Percentiles rank a stretch among this genome's conserved stretches.
phyloP scores from a whole-genome alignment of 1,284 basidiomycete species.

The Rhodofomes roseus region DNA sequence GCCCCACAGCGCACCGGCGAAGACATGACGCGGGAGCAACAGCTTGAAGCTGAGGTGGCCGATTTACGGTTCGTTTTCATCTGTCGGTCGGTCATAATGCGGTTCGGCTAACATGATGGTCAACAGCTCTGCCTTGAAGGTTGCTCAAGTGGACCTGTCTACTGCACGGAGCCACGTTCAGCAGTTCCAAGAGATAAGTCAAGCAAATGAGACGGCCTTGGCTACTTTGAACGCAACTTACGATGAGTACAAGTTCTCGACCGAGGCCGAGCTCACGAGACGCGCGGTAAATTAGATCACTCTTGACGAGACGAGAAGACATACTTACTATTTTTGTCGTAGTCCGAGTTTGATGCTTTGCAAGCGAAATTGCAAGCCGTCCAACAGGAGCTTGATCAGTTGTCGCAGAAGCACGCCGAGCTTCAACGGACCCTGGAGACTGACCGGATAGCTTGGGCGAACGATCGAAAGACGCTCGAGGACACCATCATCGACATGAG shows the following conservation, averaged over 20 bases:
- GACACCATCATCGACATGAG: constrained; percentile 74
- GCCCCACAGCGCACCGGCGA: constrained; percentile 32
- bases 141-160: constrained; percentile 71
- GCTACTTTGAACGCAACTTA: constrained; percentile 66
- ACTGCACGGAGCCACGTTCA: constrained; percentile 70
- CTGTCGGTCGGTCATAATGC: neutral
- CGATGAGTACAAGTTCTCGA: constrained; percentile 74
- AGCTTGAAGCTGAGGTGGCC: constrained; percentile 81
- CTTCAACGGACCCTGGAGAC: constrained; percentile 61
- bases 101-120: constrained; percentile 3
- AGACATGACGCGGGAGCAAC: constrained; percentile 65
- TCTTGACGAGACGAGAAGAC: neutral
- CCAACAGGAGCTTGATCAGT: constrained; percentile 53
- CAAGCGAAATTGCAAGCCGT: constrained; percentile 57
- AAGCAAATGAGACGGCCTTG: constrained; percentile 77
- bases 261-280: constrained; percentile 60
- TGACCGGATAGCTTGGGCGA: constrained; percentile 65
- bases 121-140: constrained; percentile 69
- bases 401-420: constrained; percentile 50
- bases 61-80: constrained; percentile 60
- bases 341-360: constrained; percentile 68
- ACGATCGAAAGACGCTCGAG: constrained; percentile 78
- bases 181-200: constrained; percentile 82
- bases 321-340: neutral
- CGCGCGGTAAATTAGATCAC: constrained; percentile 51